phyloP scores from a whole-genome alignment of 73 alveolate genomes.

The Durusdinium trenchii region DNA sequence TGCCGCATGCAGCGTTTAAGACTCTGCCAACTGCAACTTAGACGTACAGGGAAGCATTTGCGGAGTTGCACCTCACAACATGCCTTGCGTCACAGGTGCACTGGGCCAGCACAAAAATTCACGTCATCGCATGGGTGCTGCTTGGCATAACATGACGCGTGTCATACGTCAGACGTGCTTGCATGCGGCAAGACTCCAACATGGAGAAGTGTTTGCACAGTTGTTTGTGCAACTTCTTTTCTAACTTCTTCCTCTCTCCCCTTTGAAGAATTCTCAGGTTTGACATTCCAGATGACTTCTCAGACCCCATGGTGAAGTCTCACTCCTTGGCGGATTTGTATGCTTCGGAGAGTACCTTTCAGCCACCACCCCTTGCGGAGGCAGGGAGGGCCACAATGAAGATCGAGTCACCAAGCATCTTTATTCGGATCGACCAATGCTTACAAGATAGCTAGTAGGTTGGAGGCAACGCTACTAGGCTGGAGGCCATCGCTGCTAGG shows the following conservation, averaged over 20 bases:
- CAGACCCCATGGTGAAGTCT: conserved; percentile 35
- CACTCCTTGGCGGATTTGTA: conserved; percentile 35
- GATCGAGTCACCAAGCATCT: too few species aligned
- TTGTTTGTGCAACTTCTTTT: neutral
- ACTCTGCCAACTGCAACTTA: neutral
- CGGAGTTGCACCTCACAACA: neutral
- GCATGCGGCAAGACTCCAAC: too few species aligned
- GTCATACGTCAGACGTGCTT: too few species aligned
- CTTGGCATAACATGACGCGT: neutral
- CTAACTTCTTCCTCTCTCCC: too few species aligned
- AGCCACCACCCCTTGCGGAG: conserved; percentile 36
- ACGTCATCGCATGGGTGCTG: conserved; percentile 85
- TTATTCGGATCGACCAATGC: too few species aligned
- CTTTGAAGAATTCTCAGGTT: neutral
- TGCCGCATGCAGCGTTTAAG: neutral
- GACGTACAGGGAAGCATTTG: neutral
- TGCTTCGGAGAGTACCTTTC: neutral
- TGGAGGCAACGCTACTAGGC: too few species aligned
- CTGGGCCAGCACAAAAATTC: conserved; percentile 81
- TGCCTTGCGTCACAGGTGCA: neutral
- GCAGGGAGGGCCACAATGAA: too few species aligned
- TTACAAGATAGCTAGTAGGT: too few species aligned
- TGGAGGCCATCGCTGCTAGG: too few species aligned
- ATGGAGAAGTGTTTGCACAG: too few species aligned
- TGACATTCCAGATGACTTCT: conserved; percentile 54